Conservation (phyloP, 805 yeast genomes). For the Tetrapisispora iriomotensis region DNA sequence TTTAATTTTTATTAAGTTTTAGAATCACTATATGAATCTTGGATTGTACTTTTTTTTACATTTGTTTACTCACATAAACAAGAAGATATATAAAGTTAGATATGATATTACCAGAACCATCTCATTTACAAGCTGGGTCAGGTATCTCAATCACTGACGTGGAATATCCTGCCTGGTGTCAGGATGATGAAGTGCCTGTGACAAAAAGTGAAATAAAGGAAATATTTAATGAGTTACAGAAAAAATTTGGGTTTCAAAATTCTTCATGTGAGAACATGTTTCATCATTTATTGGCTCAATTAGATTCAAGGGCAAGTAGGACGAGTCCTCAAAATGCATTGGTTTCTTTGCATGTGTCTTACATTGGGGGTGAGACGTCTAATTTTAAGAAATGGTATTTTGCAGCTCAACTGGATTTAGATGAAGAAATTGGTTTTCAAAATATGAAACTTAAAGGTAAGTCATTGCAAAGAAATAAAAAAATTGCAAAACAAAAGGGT, state of each 20-base stretch:
- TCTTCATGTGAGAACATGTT: slow-evolving; percentile 71
- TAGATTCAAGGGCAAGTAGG: slow-evolving; percentile 83
- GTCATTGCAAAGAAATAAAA: slow-evolving; percentile 34
- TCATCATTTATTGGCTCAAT: slow-evolving; percentile 67
- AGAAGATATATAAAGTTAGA: slow-evolving; percentile 9
- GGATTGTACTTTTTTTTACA: no score
- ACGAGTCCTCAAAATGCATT: slow-evolving; percentile 64
- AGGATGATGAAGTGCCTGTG: slow-evolving; percentile 55
- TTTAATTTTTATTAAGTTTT: no score
- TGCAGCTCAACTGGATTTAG: slow-evolving; percentile 72
- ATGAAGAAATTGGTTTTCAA: slow-evolving; percentile 53
- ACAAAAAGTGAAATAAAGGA: slow-evolving; percentile 51
- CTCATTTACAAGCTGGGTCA: neutral
- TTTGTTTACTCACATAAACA: neutral
- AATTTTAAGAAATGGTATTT: slow-evolving; percentile 90
- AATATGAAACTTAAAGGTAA: slow-evolving; percentile 45
- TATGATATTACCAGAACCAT: slow-evolving; percentile 4
- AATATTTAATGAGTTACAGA: slow-evolving; percentile 49
- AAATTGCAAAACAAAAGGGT: slow-evolving; percentile 35
- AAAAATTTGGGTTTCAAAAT: slow-evolving; percentile 73
- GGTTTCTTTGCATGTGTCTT: slow-evolving; percentile 72
- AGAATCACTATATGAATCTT: no score
- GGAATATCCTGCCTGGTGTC: slow-evolving; percentile 31
- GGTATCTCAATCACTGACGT: slow-evolving; percentile 13
- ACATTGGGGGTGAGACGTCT: slow-evolving; percentile 83